These are phyloP conservation scores for Fonsecaea erecta DNA, from an alignment of 2,329 filamentous ascomycete species.

Conservation along the genomic window DNA sequence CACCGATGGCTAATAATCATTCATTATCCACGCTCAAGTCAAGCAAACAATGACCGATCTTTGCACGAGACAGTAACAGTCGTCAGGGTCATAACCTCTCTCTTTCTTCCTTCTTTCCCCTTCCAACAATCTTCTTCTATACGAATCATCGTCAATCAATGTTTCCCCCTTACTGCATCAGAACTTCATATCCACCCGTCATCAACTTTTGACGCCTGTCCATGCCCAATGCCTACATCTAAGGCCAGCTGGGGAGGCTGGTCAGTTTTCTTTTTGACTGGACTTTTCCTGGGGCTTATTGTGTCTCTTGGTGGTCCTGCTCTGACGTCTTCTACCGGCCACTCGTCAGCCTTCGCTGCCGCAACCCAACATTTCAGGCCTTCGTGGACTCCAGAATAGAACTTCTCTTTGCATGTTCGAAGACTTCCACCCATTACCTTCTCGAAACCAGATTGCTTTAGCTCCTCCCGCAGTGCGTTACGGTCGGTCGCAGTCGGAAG, in stretches of 20 bases:
- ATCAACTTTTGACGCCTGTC: slow-evolving; percentile 21
- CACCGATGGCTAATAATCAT: slow-evolving; percentile 4
- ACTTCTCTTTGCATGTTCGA: slow-evolving; percentile 95
- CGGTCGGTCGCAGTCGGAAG: slow-evolving; percentile 71
- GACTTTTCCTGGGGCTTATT: slow-evolving; percentile 51
- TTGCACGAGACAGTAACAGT: slow-evolving; percentile 3
- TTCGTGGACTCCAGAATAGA: slow-evolving; percentile 90
- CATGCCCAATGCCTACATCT: slow-evolving; percentile 42
- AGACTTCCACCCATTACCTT: slow-evolving; percentile 83
- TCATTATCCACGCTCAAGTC: neutral
- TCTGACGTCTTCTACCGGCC: slow-evolving; percentile 80
- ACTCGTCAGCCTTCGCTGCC: slow-evolving; percentile 83
- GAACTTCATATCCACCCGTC: slow-evolving; percentile 34
- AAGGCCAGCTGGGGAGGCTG: slow-evolving; percentile 63
- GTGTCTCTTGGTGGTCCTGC: slow-evolving; percentile 52
- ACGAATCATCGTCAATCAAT: neutral
- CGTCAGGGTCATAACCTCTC: slow-evolving; percentile 20
- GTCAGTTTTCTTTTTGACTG: slow-evolving; percentile 55
- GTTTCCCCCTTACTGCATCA: neutral
- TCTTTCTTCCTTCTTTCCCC: too few relatives aligned
- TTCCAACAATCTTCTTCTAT: neutral
- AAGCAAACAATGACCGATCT: neutral
- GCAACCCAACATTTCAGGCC: slow-evolving; percentile 87
- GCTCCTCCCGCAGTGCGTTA: slow-evolving; percentile 75
- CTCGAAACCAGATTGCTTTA: slow-evolving; percentile 87